Evolutionary conservation across 768 basidiomycete species (phyloP).

Genomic region (Phallus indusiatus): DNA sequence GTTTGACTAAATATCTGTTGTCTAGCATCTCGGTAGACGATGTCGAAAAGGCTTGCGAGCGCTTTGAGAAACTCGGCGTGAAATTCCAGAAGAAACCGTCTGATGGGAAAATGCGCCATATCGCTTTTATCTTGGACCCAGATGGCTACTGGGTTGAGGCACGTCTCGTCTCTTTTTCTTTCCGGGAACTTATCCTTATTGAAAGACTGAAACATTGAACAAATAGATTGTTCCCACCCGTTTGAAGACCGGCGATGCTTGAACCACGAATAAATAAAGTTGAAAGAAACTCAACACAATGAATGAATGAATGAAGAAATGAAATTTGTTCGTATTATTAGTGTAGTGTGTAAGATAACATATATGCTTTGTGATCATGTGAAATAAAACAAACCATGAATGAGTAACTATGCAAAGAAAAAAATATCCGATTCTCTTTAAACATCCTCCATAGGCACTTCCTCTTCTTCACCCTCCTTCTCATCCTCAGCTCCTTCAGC

Average conservation of each 20-base stretch:
- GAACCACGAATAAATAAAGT: neutral
- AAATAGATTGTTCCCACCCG: conserved; percentile 3
- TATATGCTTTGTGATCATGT: too few relatives aligned
- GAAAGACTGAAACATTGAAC: neutral
- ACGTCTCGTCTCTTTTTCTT: neutral
- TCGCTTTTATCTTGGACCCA: conserved; percentile 80
- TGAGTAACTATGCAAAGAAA: too few relatives aligned
- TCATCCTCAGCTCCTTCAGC: neutral
- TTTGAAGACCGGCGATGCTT: neutral
- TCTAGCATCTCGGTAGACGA: conserved; percentile 81
- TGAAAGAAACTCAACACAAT: neutral
- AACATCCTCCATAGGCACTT: neutral
- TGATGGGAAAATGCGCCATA: conserved; percentile 80
- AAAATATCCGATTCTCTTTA: too few relatives aligned
- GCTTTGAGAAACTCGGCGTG: conserved; percentile 74
- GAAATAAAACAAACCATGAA: too few relatives aligned
- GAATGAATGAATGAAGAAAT: neutral
- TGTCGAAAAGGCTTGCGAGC: conserved; percentile 71
- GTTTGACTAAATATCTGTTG: conserved; percentile 62
- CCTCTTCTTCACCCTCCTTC: neutral
- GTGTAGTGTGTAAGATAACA: too few relatives aligned
- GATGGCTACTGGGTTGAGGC: conserved; percentile 48
- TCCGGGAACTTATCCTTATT: neutral
- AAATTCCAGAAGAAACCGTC: conserved; percentile 78
- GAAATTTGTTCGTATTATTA: neutral